Conservation (phyloP, 495 filamentous ascomycete species). For the Geoglossum glabrum region DNA sequence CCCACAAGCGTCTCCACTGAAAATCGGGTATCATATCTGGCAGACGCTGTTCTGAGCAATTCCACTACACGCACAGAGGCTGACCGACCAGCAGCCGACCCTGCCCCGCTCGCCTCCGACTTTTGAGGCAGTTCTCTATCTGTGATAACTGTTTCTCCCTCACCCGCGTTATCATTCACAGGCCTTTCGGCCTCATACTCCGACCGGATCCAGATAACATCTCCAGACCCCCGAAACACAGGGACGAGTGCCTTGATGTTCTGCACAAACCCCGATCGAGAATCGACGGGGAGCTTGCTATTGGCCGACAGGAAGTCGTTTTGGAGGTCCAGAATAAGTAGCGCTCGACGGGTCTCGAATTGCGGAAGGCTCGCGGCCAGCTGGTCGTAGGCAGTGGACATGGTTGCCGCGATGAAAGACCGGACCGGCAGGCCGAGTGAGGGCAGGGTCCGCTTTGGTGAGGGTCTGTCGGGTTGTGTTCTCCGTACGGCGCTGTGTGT, state of each 20-base stretch:
- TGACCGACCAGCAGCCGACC: conserved; percentile 3
- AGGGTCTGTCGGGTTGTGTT: no score
- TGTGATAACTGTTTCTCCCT: conserved; percentile 23
- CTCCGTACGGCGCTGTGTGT: neutral
- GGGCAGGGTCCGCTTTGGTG: no score
- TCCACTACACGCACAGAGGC: conserved; percentile 4
- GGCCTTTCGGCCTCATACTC: conserved; percentile 43
- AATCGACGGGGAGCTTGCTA: conserved; percentile 45
- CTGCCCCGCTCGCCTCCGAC: neutral
- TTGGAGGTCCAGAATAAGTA: conserved; percentile 74
- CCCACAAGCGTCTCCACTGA: conserved; percentile 8
- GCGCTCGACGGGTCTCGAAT: conserved; percentile 56
- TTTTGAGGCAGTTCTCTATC: conserved; percentile 10
- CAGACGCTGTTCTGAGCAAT: neutral
- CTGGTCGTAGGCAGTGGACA: conserved; percentile 30
- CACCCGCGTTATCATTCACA: conserved; percentile 13
- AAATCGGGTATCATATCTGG: conserved; percentile 7
- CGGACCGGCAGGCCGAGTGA: neutral
- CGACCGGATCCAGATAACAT: conserved; percentile 77
- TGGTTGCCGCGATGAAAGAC: conserved; percentile 6
- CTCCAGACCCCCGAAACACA: conserved; percentile 55
- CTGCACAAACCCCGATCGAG: conserved; percentile 45
- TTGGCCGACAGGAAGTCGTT: conserved; percentile 67
- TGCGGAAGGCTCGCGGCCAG: conserved; percentile 20
- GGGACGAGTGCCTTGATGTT: conserved; percentile 43